Evolutionary conservation across 768 basidiomycete genomes (phyloP).

Genomic region (Sarcomyxa edulis): DNA sequence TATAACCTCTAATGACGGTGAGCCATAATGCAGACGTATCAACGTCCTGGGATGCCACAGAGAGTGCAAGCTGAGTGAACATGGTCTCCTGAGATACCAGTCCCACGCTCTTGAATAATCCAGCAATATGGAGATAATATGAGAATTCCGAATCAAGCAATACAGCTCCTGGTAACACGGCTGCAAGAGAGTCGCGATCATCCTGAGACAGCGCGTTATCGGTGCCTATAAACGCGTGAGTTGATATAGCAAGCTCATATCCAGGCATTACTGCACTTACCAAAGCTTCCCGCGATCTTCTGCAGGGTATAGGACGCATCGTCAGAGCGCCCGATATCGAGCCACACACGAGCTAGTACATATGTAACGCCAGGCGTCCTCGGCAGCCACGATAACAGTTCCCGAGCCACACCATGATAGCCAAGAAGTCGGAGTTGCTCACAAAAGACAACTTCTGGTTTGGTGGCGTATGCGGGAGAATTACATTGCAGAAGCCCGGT

Average conservation of each 20-base stretch:
- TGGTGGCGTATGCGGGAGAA: constrained; percentile 62
- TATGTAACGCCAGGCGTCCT: constrained; percentile 72
- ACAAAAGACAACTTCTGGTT: constrained; percentile 68
- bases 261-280: constrained; percentile 35
- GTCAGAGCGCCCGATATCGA: constrained; percentile 61
- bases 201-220: constrained; percentile 49
- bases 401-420: constrained; percentile 53
- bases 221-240: constrained; percentile 29
- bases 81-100: constrained; percentile 57
- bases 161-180: constrained; percentile 54
- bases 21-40: constrained; percentile 75
- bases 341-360: constrained; percentile 61
- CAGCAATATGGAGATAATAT: constrained; percentile 74
- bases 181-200: constrained; percentile 56
- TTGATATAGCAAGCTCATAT: constrained; percentile 7
- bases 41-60: constrained; percentile 47
- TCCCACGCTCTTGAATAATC: constrained; percentile 62
- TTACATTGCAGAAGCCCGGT: constrained; percentile 64
- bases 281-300: constrained; percentile 69
- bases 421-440: constrained; percentile 62
- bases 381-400: constrained; percentile 74
- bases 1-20: constrained; percentile 69
- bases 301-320: constrained; percentile 73
- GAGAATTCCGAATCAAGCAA: constrained; percentile 56
- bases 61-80: constrained; percentile 79